phyloP scores from a whole-genome alignment of 257 asterid species.

The Schizonepeta tenuifolia region DNA sequence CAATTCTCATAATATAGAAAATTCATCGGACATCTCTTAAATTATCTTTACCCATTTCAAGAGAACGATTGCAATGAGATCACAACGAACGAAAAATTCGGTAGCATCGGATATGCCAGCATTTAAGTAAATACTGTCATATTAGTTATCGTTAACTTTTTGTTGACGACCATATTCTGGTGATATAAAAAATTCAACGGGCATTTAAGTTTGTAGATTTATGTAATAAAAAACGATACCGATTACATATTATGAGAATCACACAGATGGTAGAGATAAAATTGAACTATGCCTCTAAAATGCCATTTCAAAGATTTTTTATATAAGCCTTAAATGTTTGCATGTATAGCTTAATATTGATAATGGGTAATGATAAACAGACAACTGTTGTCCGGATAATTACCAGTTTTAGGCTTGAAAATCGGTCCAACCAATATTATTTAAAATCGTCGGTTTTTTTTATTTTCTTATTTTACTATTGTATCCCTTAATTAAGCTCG shows the following conservation, averaged over 20 bases:
- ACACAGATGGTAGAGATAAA: no score
- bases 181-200: background rate
- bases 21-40: background rate
- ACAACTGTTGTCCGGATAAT: no score
- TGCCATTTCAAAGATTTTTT: background rate
- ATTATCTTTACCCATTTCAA: background rate
- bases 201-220: background rate
- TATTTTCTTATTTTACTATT: no score
- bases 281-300: background rate
- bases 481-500: no score
- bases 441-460: no score
- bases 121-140: background rate
- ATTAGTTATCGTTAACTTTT: background rate
- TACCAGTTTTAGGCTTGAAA: no score
- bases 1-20: background rate
- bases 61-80: background rate
- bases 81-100: background rate
- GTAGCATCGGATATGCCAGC: background rate
- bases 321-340: background rate
- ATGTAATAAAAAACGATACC: background rate
- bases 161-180: background rate
- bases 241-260: background rate
- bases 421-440: no score
- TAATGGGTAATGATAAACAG: no score
- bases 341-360: no score